These are phyloP conservation scores for Serendipita sp. DNA, from an alignment of 768 basidiomycete species.

Conservation along the genomic window DNA sequence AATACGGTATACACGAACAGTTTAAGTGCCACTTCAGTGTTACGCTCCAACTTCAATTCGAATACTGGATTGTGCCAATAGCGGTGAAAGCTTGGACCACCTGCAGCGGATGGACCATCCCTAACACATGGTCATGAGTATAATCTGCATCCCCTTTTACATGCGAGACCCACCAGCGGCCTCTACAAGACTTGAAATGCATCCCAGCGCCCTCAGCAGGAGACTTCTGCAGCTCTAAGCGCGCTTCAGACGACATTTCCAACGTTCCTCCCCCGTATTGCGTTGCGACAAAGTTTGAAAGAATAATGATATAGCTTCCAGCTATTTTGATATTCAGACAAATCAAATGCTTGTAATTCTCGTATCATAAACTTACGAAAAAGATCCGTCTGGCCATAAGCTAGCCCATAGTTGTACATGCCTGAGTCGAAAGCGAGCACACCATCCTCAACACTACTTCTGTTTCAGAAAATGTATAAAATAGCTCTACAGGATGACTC, in stretches of 20 bases:
- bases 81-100: conserved; percentile 47
- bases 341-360: conserved; percentile 24
- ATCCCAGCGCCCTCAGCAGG: conserved; percentile 85
- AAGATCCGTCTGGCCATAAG: conserved; percentile 36
- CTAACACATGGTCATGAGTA: background rate
- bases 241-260: conserved; percentile 33
- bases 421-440: conserved; percentile 63
- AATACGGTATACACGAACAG: background rate
- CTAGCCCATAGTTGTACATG: conserved; percentile 65
- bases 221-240: conserved; percentile 48
- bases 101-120: conserved; percentile 33
- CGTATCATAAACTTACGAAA: conserved; percentile 12
- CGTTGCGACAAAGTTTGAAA: conserved; percentile 68
- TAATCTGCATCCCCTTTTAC: too few species aligned
- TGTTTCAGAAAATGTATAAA: conserved; percentile 14
- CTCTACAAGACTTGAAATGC: conserved; percentile 54
- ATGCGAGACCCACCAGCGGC: conserved; percentile 44
- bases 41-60: conserved; percentile 31
- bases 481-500: conserved; percentile 17
- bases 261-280: conserved; percentile 48
- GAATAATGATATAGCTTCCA: conserved; percentile 69
- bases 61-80: conserved; percentile 57
- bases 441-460: conserved; percentile 35
- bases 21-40: background rate
- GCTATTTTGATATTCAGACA: conserved; percentile 23